Evolutionary conservation across 306 rosid species (phyloP), one percentile per base, ranked within the genome.

Genomic region (Fagus crenata): DNA sequence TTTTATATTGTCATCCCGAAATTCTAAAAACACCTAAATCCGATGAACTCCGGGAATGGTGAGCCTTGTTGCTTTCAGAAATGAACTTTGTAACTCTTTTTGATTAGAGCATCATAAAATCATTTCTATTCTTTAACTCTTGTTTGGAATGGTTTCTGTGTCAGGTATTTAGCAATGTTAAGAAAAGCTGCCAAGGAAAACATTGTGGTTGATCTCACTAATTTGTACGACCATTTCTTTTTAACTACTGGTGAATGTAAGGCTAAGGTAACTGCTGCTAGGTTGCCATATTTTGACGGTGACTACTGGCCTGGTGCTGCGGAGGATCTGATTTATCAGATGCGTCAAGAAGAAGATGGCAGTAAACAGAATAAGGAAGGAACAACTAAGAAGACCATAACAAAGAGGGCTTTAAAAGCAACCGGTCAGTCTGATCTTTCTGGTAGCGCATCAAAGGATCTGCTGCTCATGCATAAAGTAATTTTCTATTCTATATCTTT

Each of bases 281-380:
- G 99, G 79, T 88, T 96, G 69, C 99, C 99, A 56, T 96, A 96
- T 84, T 96, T 96, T 85, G 99, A 96, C 78, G 99, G 99, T 73
- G 99, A 96, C 72, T 96, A 96, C 82, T 96, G 98, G 99, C 98
- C 99, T 35, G 98, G 99, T 77, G 98, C 99, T 75, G 99, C 99
- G 0, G 98, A 96, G 89, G 98, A 96, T 87, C 84, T 96, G 77
- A 96, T 96, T 86, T 87, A 91, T 89, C 98, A 91, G 83, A 88
- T 96, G 78, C 89, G 90, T 36, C 99, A 95, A 86, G 99, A 96
- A 78, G 99, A 96, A 84, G 98, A 96, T 77, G 98, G 98, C 39
- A 91, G 91, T 80, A 96, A 90, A 84, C 97, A 86, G 82, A 96
- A 92, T 81, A 92, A 92, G 83, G 92, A 92, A 72, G 98, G 99